Conservation (phyloP, 768 basidiomycete species). For the Tylopilus rubrobrunneus region DNA sequence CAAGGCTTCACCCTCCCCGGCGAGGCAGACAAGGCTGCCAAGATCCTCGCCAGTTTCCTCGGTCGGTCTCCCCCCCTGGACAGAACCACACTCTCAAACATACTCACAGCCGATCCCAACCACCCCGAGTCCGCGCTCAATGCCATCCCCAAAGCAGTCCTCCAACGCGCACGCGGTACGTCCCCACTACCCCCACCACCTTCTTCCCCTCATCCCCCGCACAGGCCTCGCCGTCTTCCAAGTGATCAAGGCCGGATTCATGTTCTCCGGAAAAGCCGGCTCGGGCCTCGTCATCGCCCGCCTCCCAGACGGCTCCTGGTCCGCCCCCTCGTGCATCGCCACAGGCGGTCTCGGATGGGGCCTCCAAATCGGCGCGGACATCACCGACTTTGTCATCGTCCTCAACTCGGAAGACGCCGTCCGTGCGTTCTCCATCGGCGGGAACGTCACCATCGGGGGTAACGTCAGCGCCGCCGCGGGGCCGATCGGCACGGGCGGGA, state of each 20-base stretch:
- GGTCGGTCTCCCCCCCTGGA: constrained; percentile 42
- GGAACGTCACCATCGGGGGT: constrained; percentile 95
- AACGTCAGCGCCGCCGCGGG: constrained; percentile 83
- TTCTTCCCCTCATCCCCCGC: background rate
- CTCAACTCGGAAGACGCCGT: constrained; percentile 97
- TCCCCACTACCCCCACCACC: background rate
- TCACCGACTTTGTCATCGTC: constrained; percentile 94
- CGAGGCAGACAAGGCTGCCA: constrained; percentile 92
- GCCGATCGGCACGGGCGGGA: constrained; percentile 91
- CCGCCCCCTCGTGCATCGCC: constrained; percentile 94
- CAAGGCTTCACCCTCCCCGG: constrained; percentile 87
- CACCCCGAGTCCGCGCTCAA: constrained; percentile 90
- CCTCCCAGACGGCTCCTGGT: constrained; percentile 93
- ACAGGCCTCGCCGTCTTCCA: constrained; percentile 92
- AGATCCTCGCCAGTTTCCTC: constrained; percentile 87
- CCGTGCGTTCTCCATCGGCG: constrained; percentile 89
- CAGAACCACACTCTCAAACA: background rate
- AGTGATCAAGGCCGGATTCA: constrained; percentile 89
- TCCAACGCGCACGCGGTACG: constrained; percentile 84
- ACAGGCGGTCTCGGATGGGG: constrained; percentile 95
- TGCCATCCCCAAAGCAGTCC: constrained; percentile 86
- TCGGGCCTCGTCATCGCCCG: constrained; percentile 91
- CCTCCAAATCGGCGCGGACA: constrained; percentile 92
- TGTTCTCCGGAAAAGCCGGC: constrained; percentile 93
- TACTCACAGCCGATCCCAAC: constrained; percentile 70